phyloP scores from a whole-genome alignment of 225 moss, liverwort and hornwort species.

The Asterella californica region DNA sequence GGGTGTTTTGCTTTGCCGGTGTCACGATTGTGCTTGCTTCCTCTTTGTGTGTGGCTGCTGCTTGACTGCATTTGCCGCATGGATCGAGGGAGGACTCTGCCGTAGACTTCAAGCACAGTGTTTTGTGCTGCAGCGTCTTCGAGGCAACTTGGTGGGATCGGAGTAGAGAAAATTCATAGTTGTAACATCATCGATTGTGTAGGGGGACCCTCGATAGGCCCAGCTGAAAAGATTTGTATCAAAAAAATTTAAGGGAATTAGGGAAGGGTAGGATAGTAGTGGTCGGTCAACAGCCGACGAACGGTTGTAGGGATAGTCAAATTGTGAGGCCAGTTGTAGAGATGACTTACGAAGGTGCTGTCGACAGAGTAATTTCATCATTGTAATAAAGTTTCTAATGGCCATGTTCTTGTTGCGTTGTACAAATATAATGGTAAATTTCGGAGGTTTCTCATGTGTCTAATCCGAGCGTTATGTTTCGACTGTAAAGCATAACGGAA shows the following conservation, averaged over 20 bases:
- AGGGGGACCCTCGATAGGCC: not conserved
- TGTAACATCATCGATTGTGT: conserved; percentile 10
- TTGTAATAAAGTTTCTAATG: conserved; percentile 15
- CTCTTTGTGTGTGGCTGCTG: conserved; percentile 22
- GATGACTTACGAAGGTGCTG: not conserved
- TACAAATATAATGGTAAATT: not conserved
- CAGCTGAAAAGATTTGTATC: conserved; percentile 20
- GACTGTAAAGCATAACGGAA: too few species aligned
- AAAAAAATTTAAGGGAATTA: conserved; percentile 2
- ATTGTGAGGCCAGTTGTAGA: conserved; percentile 9
- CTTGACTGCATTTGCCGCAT: conserved; percentile 25
- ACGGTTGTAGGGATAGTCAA: conserved; percentile 6
- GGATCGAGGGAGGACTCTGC: conserved; percentile 12
- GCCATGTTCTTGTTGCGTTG: not conserved
- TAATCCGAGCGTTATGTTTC: too few species aligned
- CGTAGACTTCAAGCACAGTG: conserved; percentile 5
- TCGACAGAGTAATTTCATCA: not conserved
- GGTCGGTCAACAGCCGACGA: conserved; percentile 1
- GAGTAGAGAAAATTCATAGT: not conserved
- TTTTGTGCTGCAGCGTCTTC: conserved; percentile 19
- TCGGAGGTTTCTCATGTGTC: too few species aligned
- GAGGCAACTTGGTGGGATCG: not conserved
- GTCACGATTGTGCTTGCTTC: conserved; percentile 23
- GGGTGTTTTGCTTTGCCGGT: conserved; percentile 27
- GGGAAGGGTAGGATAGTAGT: not conserved